phyloP scores from a whole-genome alignment of 257 asterid species.

The Przewalskia tangutica region DNA sequence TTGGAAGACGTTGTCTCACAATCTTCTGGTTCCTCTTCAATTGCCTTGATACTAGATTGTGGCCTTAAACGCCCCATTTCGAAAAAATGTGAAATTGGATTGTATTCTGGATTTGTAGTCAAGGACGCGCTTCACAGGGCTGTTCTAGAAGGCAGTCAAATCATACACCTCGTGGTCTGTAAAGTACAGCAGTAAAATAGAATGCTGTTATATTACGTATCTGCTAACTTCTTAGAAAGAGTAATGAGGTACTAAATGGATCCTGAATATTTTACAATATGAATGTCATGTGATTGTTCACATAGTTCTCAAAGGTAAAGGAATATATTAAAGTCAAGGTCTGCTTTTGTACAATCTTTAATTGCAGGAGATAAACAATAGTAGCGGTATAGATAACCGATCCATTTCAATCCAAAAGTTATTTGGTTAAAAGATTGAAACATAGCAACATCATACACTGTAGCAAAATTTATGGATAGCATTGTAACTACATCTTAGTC shows the following conservation, averaged over 20 bases:
- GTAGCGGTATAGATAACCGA: not conserved
- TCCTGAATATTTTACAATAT: not conserved
- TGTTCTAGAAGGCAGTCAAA: conserved; percentile 15
- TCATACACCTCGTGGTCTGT: conserved; percentile 14
- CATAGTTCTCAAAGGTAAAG: not conserved
- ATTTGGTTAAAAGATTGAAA: not conserved
- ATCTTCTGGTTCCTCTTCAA: conserved; percentile 97
- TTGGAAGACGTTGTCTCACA: conserved; percentile 49
- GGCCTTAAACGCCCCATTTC: conserved; percentile 77
- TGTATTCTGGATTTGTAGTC: conserved; percentile 10
- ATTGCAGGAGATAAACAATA: not conserved
- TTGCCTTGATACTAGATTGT: conserved; percentile 73
- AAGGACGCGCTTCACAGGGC: conserved; percentile 3
- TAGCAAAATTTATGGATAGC: not conserved
- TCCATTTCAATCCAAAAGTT: not conserved
- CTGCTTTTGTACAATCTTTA: not conserved
- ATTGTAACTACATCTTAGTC: not conserved
- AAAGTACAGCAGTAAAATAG: conserved; percentile 9
- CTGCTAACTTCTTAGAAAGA: not conserved
- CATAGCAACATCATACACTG: not conserved
- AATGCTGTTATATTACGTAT: not conserved
- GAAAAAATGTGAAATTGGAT: conserved; percentile 9
- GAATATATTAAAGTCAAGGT: not conserved
- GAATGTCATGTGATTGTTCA: not conserved
- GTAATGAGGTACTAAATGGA: not conserved